Base-by-base conservation (phyloP, 1,139 yeast species). In the Taiozyma sp. region DNA sequence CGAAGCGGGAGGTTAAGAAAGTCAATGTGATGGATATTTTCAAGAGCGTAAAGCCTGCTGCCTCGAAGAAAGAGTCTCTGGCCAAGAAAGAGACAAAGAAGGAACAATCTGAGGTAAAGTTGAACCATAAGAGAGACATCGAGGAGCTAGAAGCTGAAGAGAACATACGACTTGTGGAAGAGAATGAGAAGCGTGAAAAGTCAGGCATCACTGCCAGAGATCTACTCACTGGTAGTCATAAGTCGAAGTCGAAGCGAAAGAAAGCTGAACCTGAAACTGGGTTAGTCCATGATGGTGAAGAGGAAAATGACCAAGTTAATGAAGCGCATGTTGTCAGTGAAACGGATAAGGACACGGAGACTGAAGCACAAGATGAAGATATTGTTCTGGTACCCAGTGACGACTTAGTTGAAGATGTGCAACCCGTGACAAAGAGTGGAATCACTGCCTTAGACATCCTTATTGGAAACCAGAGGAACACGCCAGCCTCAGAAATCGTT, bases 131-230 rank as follows among this genome's bases (percentile, higher is more conserved):
- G 14, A 38, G 24, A 22, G 24, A 19, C 14, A 38, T 38, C 14
- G 24, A 38, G 10, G 14, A 19, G 14, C 7, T 38, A 19, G 41
- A 38, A 19, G 24, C 41, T 32, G 41, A 38, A 38, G 41, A 22
- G 19, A 22, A 27, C 42, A 44, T 12, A 14, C 27, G 34, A 36
- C 42, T 22, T n/a, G 27, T 23, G 19, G 41, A 28, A n/a, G 45
- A 42, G 32, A 24, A 16, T 24, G 43, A 34, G 19, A 32, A 43
- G 27, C 38, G 36, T 4, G 22, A 19, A 16, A 39, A 49, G 41
- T 43, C 49, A 19, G 50, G 56, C 2, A 42, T 56, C 3, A 49
- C 57, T 0, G 56, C 57, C 1, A 47, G 44, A 14, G 58, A 59
- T 32, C 46, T 58, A 1, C 49, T 58, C 22, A 52, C 43, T 13